Conservation (phyloP, 306 rosid species). For the Malus fusca region DNA sequence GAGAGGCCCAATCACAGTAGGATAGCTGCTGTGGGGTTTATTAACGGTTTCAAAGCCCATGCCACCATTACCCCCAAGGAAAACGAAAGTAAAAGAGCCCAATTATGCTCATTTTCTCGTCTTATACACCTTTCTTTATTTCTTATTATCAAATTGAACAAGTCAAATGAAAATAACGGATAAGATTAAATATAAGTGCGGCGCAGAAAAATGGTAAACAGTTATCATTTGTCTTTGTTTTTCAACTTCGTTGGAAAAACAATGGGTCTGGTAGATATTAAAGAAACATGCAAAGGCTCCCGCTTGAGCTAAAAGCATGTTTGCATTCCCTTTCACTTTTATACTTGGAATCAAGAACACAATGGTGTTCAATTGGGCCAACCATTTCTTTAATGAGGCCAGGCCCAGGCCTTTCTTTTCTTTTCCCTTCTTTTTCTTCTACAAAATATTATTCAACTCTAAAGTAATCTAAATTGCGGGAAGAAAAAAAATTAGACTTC, state of each 20-base stretch:
- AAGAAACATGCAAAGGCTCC: background rate
- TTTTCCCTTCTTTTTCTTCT: background rate
- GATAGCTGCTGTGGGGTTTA: background rate
- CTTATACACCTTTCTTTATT: no score
- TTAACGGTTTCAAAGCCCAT: background rate
- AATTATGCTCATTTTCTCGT: background rate
- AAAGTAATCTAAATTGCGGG: no score
- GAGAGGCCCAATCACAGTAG: background rate
- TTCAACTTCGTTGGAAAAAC: background rate
- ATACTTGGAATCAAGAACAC: background rate
- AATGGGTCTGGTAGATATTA: background rate
- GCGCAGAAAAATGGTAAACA: background rate
- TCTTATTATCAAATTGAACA: background rate
- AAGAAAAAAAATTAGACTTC: no score
- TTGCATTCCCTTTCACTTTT: background rate
- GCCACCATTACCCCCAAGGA: background rate
- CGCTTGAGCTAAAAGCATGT: background rate
- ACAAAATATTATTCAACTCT: background rate
- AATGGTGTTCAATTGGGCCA: background rate
- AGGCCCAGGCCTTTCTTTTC: no score
- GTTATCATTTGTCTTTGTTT: no score
- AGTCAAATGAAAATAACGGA: background rate
- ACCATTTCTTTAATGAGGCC: background rate
- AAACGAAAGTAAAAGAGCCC: background rate
- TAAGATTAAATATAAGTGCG: no score